Base-by-base conservation (phyloP, 306 rosid species). In the Lagenaria siceraria region DNA sequence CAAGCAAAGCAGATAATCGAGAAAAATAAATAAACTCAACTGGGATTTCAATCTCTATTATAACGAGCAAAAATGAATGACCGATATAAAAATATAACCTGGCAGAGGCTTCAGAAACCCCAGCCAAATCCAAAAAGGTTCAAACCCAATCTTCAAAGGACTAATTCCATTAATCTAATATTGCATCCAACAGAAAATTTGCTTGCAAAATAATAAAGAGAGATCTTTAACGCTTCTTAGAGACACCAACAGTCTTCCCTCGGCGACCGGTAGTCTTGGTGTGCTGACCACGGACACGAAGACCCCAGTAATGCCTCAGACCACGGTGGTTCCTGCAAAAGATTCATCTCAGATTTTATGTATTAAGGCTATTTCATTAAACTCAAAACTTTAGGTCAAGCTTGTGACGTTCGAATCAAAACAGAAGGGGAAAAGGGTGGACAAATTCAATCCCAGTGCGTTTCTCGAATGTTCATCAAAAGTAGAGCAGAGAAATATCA, bases 231-330 rank as follows among this genome's bases (percentile, higher is more conserved):
- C 97, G 99, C 89, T 95, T 95, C 91, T 95, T 95, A 19, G 99
- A 95, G 74, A 95, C 99, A 92, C 99, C 97, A 72, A 92, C 99
- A 77, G 99, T 95, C 82, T 95, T 95, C 9, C 99, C 99, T 61
- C 99, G 86, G 60, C 99, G 96, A 15, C 99, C 99, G 1, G 99
- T 95, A 24, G 99, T 95, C 89, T 95, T 95, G 73, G 99, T 95
- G 83, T 95, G 99, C 91, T 95, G 99, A 27, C 99, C 99, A 54
- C 99, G 99, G n/a, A 95, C 97, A 5, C 97, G 97, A 19, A 95
- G 99, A 66, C 99, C 97, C 99, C 97, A 95, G 93, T 95, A 95
- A 69, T 92, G 99, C 81, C 99, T 89, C 78, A 95, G 85, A 85
- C 99, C 99, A 65, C 99, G 99, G 73, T 95, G 99, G 80, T 95